Percentiles rank a stretch among this genome's conserved stretches.
Conservation (phyloP, 768 basidiomycete genomes). For the Tephrocybe sp. region DNA sequence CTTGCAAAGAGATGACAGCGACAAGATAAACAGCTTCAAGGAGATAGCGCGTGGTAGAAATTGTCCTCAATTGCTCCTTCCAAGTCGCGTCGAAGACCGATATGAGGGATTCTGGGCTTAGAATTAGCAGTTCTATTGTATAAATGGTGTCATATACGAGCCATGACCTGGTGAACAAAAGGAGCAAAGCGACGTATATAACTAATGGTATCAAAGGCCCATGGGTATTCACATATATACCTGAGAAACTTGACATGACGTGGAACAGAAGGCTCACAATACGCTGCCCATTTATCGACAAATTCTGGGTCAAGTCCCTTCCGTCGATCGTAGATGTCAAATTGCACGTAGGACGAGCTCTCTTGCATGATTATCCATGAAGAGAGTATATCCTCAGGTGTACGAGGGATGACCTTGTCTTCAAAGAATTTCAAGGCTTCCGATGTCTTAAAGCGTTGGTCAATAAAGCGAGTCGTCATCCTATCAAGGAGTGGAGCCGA, state of each 20-base stretch:
- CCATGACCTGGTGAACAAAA: too few relatives aligned
- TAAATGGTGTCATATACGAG: too few relatives aligned
- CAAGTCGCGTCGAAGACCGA: too few relatives aligned
- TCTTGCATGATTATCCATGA: neutral
- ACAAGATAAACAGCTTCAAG: too few relatives aligned
- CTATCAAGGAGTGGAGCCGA: conserved; percentile 26
- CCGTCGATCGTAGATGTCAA: conserved; percentile 17
- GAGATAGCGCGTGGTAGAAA: too few relatives aligned
- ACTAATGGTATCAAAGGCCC: too few relatives aligned
- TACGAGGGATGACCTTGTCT: conserved; percentile 4
- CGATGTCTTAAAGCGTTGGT: conserved; percentile 21
- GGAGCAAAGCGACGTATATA: neutral
- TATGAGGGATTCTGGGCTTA: too few relatives aligned
- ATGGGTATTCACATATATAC: neutral
- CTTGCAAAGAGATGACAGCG: too few relatives aligned
- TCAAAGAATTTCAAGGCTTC: conserved; percentile 27
- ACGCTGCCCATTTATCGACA: conserved; percentile 17
- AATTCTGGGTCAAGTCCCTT: conserved; percentile 16
- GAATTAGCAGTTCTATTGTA: too few relatives aligned
- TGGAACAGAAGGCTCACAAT: conserved; percentile 16
- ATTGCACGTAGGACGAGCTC: neutral
- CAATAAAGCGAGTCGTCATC: conserved; percentile 24
- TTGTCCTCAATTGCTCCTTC: too few relatives aligned
- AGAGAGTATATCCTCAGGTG: neutral
- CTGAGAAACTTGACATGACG: neutral